Base-by-base conservation (phyloP, 2,329 filamentous ascomycete genomes). In the Epichloe sp. region DNA sequence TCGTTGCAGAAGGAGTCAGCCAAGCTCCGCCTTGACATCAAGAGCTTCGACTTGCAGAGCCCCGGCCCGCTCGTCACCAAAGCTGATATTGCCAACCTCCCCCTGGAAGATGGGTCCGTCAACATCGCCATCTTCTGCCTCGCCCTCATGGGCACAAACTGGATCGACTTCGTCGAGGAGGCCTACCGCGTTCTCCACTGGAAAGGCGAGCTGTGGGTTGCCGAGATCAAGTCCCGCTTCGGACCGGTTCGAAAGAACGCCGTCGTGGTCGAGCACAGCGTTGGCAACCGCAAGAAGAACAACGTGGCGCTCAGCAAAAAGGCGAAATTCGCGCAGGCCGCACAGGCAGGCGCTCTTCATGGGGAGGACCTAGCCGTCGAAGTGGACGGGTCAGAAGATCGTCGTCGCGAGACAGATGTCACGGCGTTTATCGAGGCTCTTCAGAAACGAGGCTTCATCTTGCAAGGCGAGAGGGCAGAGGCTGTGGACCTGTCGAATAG, bases 81-180 rank as follows among this genome's bases (percentile, higher is more conserved):
- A 55, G 89, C 93, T 14, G 93, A 98, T 68, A 93, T 97, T 49
- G 85, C 89, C 34, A 78, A 85, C 53, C 73, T 98, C 2, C 91
- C 91, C 0, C 71, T 95, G 0, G 72, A 73, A 5, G 82, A 90
- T 58, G 83, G 81, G 44, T 82, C 78, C 55, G 82, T 89, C 54
- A 89, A 98, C 66, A 77, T 98, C 5, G 87, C 87, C 47, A 83
- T 98, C 58, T 97, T 97, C 74, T 98, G 93, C 67, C 78, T 98
- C 35, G 93, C 91, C 47, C 79, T 98, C 53, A 98, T 98, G 93
- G 93, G 93, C 63, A 98, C 93, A 51, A 98, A 98, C 71, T 98
- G 93, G 91, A 79, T 95, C 49, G 83, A 88, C 60, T 97, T 98
- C 65, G 79, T 98, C 61, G 93, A 97, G 69, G 93, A 98, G 71